Evolutionary conservation across 106 monocot species (phyloP).

Genomic region (Ottelia alismoides): DNA sequence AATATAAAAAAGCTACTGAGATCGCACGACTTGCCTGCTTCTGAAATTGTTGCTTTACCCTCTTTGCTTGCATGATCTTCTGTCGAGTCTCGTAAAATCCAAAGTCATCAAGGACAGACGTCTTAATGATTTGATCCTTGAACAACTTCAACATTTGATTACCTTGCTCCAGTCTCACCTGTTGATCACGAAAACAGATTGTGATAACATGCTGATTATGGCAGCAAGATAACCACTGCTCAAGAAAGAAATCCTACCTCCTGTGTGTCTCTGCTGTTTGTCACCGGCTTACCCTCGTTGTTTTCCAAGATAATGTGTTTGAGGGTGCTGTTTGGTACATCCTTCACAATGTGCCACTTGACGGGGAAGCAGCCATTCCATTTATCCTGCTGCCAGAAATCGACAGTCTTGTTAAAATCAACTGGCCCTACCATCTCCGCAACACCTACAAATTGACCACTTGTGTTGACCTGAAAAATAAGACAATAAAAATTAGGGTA

Average conservation of each 20-base stretch:
- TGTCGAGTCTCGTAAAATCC: constrained; percentile 58
- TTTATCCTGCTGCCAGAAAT: constrained; percentile 91
- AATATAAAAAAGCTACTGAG: no score
- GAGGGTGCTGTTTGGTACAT: constrained; percentile 70
- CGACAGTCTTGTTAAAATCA: constrained; percentile 86
- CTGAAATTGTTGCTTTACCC: constrained; percentile 35
- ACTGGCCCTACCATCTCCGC: constrained; percentile 92
- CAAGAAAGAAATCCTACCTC: constrained; percentile 33
- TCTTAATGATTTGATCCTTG: constrained; percentile 53
- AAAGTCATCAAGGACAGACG: constrained; percentile 62
- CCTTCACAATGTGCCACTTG: constrained; percentile 97
- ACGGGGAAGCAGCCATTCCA: constrained; percentile 85
- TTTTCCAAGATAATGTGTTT: constrained; percentile 75
- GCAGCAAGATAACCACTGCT: neutral
- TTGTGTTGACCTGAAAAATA: constrained; percentile 62
- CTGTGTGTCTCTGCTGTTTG: constrained; percentile 89
- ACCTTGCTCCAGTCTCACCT: constrained; percentile 61
- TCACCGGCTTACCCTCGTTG: constrained; percentile 96
- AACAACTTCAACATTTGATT: constrained; percentile 57
- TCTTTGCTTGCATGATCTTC: constrained; percentile 57
- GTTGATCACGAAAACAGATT: neutral
- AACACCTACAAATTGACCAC: constrained; percentile 86
- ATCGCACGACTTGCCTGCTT: constrained; percentile 30
- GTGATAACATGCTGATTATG: neutral
- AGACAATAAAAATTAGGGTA: neutral